Base-by-base conservation (phyloP, 192 early-diverging fungal species). In the Backusella liffmaniae region DNA sequence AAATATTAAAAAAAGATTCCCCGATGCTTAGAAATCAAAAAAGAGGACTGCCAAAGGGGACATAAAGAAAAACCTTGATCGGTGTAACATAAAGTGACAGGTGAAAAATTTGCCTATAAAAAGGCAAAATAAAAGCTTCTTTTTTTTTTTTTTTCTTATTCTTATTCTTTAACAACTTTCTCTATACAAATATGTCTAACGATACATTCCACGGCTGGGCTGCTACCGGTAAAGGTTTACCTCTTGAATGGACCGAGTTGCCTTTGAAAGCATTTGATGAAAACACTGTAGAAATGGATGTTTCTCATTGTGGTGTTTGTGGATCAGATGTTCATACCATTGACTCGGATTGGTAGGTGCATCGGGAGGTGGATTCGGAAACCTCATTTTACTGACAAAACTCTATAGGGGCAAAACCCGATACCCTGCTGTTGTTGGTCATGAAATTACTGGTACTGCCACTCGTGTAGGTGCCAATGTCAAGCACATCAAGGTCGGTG, bases 311-410 rank as follows among this genome's bases (percentile, higher is more conserved):
- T 67, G 92, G 93, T 70, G 90, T 96, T 66, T 96, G 94, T 76
- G 89, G 87, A 53, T 90, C 90, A 6, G 95, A 95, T 80, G 72
- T 93, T 51, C 92, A 96, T 80, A 92, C 86, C 29, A 79, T 89
- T 62, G 86, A 87, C 76, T 76, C 77, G 0, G 91, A 86, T 66
- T 73, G 70, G 69, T 21, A 49, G 15, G 15, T 15, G 15, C 0
- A 18, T 69, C 7, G 41, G 23, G 35, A 42, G 32, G 32, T 32
- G 32, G 32, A 32, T 32, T 32, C 2, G 32, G 32, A 32, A 32
- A 32, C 32, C 32, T 32, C 32, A 32, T 32, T 32, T 32, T 32
- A 32, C 32, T 32, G 32, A 32, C 3, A 32, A 32, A 32, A 32
- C 32, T 32, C 16, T n/a, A 16, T 37, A 41, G 39, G 67, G 67